A percentile compares a stretch with the other conserved stretches of the same genome.
phyloP scores from a whole-genome alignment of 23 red algal species.

The Pyropia haitanensis region DNA sequence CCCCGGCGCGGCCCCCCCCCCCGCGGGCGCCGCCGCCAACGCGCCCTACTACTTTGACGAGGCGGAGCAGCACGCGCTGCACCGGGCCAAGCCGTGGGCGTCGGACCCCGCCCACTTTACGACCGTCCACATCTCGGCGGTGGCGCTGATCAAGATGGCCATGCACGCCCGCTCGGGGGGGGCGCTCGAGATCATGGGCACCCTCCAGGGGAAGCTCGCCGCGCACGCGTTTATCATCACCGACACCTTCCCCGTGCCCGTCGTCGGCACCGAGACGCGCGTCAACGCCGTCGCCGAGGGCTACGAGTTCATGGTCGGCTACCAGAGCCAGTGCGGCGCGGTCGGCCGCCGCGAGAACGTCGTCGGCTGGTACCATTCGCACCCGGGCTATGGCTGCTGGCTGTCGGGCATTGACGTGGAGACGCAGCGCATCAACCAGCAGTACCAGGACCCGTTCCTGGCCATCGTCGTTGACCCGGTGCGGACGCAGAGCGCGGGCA shows the following conservation, averaged over 20 bases:
- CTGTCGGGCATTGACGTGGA: conserved; percentile 84
- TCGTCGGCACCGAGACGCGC: conserved; percentile 69
- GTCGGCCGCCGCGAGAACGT: conserved; percentile 49
- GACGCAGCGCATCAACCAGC: conserved; percentile 68
- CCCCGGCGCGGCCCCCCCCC: too few species aligned
- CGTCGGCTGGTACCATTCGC: conserved; percentile 96
- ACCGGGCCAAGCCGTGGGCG: conserved; percentile 63
- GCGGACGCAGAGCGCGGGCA: conserved; percentile 62
- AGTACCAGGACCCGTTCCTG: conserved; percentile 76
- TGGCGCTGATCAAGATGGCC: conserved; percentile 89
- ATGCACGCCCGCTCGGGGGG: conserved; percentile 84
- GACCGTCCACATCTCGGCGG: conserved; percentile 76
- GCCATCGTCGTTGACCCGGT: conserved; percentile 91
- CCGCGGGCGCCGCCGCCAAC: conserved; percentile 23
- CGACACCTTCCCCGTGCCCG: conserved; percentile 81
- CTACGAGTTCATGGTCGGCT: conserved; percentile 58
- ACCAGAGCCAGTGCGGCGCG: conserved; percentile 42
- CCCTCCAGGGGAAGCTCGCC: conserved; percentile 67
- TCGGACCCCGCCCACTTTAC: conserved; percentile 83
- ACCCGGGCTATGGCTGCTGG: conserved; percentile 99
- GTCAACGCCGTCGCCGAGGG: conserved; percentile 69
- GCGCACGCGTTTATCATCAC: conserved; percentile 71
- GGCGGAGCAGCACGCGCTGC: conserved; percentile 47
- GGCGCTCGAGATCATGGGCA: conserved; percentile 76
- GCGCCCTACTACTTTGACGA: conserved; percentile 70